These are phyloP conservation scores for Leccinum obscurum DNA, from an alignment of 768 basidiomycete species.

Conservation along the genomic window DNA sequence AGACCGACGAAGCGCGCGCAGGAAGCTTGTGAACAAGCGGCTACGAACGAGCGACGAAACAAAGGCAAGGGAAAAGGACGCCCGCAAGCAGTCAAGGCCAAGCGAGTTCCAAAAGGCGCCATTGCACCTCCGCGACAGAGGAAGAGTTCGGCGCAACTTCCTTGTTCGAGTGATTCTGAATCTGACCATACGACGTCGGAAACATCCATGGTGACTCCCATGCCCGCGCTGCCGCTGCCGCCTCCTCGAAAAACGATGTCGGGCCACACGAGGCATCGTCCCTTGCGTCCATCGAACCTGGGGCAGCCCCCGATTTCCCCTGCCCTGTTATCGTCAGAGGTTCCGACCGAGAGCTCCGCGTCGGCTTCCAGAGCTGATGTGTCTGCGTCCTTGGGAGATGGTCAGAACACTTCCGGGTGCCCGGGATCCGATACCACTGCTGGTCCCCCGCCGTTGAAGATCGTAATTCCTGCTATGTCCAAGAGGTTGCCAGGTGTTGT, in stretches of 20 bases:
- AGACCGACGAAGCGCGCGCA: slow-evolving; percentile 23
- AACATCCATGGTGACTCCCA: background rate
- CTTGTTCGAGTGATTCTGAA: background rate
- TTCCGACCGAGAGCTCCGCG: background rate
- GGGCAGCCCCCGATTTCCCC: slow-evolving; percentile 4
- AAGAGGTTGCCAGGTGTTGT: background rate
- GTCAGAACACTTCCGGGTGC: background rate
- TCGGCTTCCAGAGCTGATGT: background rate
- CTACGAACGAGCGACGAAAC: background rate
- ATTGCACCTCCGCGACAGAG: background rate
- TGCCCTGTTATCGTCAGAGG: background rate
- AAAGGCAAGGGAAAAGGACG: slow-evolving; percentile 5
- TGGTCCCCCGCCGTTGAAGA: background rate
- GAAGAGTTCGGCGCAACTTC: background rate
- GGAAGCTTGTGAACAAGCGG: slow-evolving; percentile 9
- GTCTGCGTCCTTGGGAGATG: background rate
- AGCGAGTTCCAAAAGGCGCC: background rate
- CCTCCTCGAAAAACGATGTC: background rate
- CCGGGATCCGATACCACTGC: background rate
- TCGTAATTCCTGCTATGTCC: slow-evolving; percentile 2
- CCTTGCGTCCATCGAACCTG: slow-evolving; percentile 17
- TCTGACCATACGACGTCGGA: background rate
- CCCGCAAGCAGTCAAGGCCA: background rate
- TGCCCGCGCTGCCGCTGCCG: background rate
- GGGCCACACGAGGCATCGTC: slow-evolving; percentile 1